Evolutionary conservation across 78 protist species (phyloP).

Genomic region (Cavenderia fasciculata): DNA sequence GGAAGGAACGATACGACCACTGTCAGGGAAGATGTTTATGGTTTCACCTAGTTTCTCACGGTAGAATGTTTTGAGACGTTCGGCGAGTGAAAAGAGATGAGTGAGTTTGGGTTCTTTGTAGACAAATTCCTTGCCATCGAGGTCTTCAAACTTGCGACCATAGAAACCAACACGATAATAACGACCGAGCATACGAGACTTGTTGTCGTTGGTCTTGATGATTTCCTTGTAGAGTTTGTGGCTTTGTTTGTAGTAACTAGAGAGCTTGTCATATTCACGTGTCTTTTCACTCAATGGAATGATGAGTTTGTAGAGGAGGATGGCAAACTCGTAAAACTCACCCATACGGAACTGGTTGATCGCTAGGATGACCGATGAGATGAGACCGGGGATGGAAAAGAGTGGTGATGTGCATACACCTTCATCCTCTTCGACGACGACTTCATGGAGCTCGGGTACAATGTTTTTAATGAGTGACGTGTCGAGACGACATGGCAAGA

Average conservation of each 20-base stretch:
- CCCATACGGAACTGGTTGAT: conserved; percentile 43
- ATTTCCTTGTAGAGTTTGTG: conserved; percentile 43
- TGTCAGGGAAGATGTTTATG: conserved; percentile 42
- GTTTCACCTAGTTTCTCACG: conserved; percentile 14
- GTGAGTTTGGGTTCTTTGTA: conserved; percentile 77
- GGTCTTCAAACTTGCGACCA: conserved; percentile 61
- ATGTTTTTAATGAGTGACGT: background rate
- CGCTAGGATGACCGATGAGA: background rate
- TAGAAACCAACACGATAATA: conserved; percentile 81
- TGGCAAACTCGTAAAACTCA: conserved; percentile 46
- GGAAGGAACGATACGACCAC: conserved; percentile 2
- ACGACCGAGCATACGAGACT: conserved; percentile 46
- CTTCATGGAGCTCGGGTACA: conserved; percentile 14
- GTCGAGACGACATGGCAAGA: conserved; percentile 40
- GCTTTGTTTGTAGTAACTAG: conserved; percentile 35
- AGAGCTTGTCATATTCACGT: conserved; percentile 8
- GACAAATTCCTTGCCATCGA: conserved; percentile 66
- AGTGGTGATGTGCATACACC: conserved; percentile 42
- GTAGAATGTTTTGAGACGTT: conserved; percentile 45
- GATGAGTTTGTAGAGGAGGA: conserved; percentile 26
- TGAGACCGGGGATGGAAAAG: conserved; percentile 26
- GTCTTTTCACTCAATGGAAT: conserved; percentile 28
- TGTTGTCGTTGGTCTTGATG: conserved; percentile 28
- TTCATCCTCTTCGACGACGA: conserved; percentile 63
- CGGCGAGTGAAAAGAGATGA: conserved; percentile 53